Conservation (phyloP, 2,329 filamentous ascomycete genomes). For the Colletotrichum tropicale region DNA sequence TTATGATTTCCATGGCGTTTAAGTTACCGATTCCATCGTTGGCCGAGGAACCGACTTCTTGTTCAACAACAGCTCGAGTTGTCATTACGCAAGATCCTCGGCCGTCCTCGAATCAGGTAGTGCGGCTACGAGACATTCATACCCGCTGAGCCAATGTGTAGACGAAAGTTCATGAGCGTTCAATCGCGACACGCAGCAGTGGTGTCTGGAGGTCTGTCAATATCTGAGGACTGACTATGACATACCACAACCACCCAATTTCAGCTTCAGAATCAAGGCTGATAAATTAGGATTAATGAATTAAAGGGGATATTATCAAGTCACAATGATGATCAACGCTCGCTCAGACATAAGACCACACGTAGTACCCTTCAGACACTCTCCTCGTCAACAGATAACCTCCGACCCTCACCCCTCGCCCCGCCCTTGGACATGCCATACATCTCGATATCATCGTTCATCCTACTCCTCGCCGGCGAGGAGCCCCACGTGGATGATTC, state of each 20-base stretch:
- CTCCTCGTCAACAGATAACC: background rate
- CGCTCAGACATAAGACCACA: rapidly evolving
- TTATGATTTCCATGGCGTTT: rapidly evolving
- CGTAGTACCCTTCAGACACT: background rate
- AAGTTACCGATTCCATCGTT: rapidly evolving
- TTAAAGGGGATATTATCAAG: background rate
- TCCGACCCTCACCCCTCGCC: background rate
- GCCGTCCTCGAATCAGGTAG: rapidly evolving
- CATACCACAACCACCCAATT: rapidly evolving
- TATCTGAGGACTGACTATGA: rapidly evolving
- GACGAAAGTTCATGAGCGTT: rapidly evolving
- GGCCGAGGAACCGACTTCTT: too few relatives aligned
- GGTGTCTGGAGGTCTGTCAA: rapidly evolving
- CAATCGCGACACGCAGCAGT: rapidly evolving
- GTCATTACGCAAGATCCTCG: too few relatives aligned
- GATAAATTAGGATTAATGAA: background rate
- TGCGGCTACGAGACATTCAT: background rate
- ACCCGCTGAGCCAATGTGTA: rapidly evolving
- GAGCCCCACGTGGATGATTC: background rate
- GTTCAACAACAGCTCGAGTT: too few relatives aligned
- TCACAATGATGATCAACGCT: too few relatives aligned
- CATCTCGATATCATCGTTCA: background rate
- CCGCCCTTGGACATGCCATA: background rate
- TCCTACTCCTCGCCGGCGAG: background rate
- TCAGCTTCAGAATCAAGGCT: background rate